These are phyloP conservation scores for Hirsutella minnesotensis DNA, from an alignment of 2,329 filamentous ascomycete species.

Conservation along the genomic window DNA sequence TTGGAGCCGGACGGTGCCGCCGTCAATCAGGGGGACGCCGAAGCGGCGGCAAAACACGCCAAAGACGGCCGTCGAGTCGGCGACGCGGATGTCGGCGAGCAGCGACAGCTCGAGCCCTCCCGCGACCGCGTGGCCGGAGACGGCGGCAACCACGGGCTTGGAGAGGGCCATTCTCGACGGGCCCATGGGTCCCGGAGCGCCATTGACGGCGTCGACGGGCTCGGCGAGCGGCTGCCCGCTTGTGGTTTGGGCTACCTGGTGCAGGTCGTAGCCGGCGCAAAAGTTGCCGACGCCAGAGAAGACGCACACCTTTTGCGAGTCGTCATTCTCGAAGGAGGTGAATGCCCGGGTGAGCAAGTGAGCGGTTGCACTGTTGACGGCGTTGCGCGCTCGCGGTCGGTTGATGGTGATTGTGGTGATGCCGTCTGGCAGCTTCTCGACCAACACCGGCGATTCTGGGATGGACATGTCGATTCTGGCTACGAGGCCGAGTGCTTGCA, in stretches of 20 bases:
- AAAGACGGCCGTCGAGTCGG: slow-evolving; percentile 39
- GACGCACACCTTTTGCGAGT: slow-evolving; percentile 38
- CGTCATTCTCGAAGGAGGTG: slow-evolving; percentile 34
- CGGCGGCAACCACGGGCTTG: slow-evolving; percentile 40
- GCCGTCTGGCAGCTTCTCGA: slow-evolving; percentile 15
- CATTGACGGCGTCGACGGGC: neutral
- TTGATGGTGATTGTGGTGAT: slow-evolving; percentile 45
- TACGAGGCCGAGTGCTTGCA: too few species aligned
- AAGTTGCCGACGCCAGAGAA: slow-evolving; percentile 37
- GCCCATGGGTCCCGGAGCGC: slow-evolving; percentile 33
- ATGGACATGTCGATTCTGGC: too few species aligned
- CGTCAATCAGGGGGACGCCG: slow-evolving; percentile 15
- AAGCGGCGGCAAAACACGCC: slow-evolving; percentile 41
- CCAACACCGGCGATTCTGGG: too few species aligned
- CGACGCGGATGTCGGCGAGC: slow-evolving; percentile 39
- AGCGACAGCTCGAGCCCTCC: slow-evolving; percentile 40
- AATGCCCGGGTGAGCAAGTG: slow-evolving; percentile 34
- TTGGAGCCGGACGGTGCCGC: slow-evolving; percentile 38
- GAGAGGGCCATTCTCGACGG: slow-evolving; percentile 34
- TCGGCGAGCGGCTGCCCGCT: slow-evolving; percentile 17
- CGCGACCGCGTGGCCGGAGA: slow-evolving; percentile 41
- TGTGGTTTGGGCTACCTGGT: slow-evolving; percentile 19
- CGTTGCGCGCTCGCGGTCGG: slow-evolving; percentile 37
- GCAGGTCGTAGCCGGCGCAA: slow-evolving; percentile 41
- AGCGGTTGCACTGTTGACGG: slow-evolving; percentile 36